Percentiles rank a stretch among this genome's conserved stretches.
Conservation (phyloP, 2,329 filamentous ascomycete species). For the Rhynchosporium agropyri region DNA sequence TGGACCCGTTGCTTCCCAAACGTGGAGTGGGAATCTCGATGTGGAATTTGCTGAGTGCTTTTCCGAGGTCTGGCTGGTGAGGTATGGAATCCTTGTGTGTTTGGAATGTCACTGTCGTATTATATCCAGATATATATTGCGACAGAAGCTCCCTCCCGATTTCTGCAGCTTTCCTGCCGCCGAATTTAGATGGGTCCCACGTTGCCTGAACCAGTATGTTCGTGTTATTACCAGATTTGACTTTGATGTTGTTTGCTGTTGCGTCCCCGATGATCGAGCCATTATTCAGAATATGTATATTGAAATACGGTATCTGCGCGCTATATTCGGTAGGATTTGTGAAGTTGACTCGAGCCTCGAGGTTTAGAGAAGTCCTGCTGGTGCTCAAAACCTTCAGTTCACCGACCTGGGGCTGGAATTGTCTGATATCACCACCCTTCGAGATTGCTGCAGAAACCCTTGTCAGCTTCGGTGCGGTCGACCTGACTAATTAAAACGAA, state of each 20-base stretch:
- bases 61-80: constrained; percentile 68
- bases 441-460: constrained; percentile 56
- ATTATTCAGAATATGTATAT: constrained; percentile 75
- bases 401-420: constrained; percentile 64
- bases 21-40: constrained; percentile 73
- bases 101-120: constrained; percentile 76
- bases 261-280: constrained; percentile 75
- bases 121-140: constrained; percentile 84
- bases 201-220: constrained; percentile 67
- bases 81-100: constrained; percentile 76
- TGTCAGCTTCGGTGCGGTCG: constrained; percentile 42
- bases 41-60: constrained; percentile 71
- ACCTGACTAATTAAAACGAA: constrained; percentile 52
- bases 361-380: constrained; percentile 67
- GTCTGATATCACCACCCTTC: constrained; percentile 50
- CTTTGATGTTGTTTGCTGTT: constrained; percentile 62
- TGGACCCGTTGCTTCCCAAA: constrained; percentile 58
- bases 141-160: constrained; percentile 76
- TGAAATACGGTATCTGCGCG: constrained; percentile 77
- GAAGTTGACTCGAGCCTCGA: constrained; percentile 76
- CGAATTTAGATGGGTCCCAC: constrained; percentile 71
- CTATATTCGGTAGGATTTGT: constrained; percentile 91
- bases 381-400: constrained; percentile 75
- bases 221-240: constrained; percentile 72
- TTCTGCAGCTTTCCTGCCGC: constrained; percentile 61